These are phyloP conservation scores for Backusella tarrabulga DNA, from an alignment of 192 early-diverging fungal genomes.

Conservation along the genomic window DNA sequence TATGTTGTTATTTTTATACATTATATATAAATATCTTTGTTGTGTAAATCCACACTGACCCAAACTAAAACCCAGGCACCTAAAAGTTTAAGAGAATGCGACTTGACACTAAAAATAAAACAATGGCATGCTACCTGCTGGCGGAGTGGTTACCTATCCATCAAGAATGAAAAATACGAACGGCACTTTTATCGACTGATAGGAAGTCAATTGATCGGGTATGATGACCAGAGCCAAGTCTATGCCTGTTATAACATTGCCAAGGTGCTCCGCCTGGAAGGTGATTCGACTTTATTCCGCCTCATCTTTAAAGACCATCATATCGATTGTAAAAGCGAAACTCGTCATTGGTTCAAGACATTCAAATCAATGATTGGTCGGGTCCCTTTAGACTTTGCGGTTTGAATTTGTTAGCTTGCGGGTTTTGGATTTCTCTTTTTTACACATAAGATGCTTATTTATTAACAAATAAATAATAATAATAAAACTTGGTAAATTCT, in stretches of 20 bases:
- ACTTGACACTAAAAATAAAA: slow-evolving; percentile 19
- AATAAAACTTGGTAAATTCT: neutral
- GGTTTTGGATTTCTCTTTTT: neutral
- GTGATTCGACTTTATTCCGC: slow-evolving; percentile 2
- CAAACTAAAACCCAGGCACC: slow-evolving; percentile 8
- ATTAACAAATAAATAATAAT: neutral
- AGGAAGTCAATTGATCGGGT: slow-evolving; percentile 21
- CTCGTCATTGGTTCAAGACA: slow-evolving; percentile 13
- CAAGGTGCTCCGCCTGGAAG: slow-evolving; percentile 9
- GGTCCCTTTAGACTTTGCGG: neutral
- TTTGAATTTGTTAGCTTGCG: neutral
- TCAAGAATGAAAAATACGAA: neutral
- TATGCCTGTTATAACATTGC: slow-evolving; percentile 19
- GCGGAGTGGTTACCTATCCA: slow-evolving; percentile 20
- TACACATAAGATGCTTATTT: neutral
- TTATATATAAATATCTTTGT: no score
- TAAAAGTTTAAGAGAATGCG: slow-evolving; percentile 24
- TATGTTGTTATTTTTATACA: neutral
- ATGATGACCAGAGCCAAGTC: neutral
- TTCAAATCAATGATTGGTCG: slow-evolving; percentile 21
- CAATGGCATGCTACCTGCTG: slow-evolving; percentile 32
- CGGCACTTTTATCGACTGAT: slow-evolving; percentile 16
- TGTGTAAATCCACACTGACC: neutral
- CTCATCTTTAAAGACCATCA: slow-evolving; percentile 13
- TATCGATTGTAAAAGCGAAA: slow-evolving; percentile 23